Evolutionary conservation across 1,284 basidiomycete species (phyloP).

Genomic region (Rhodotorula sp.): DNA sequence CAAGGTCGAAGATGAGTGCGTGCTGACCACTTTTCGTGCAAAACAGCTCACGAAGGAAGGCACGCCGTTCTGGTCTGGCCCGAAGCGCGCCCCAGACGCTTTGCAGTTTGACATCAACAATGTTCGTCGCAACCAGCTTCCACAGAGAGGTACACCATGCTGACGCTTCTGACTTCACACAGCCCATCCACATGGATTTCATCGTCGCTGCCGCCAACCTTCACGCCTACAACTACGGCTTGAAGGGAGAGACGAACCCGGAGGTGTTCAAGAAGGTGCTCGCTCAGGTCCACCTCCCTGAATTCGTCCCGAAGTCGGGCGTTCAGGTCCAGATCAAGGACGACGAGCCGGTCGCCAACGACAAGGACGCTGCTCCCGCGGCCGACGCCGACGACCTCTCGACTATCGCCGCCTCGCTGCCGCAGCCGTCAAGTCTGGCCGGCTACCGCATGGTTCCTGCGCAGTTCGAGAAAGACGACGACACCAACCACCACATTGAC

Average conservation of each 20-base stretch:
- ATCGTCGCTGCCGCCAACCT: constrained; percentile 93
- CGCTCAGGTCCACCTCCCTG: constrained; percentile 82
- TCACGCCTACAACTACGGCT: constrained; percentile 96
- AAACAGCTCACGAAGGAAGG: constrained; percentile 44
- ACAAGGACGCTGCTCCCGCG: constrained; percentile 11
- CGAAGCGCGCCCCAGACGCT: constrained; percentile 95
- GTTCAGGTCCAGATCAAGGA: constrained; percentile 95
- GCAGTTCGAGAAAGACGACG: constrained; percentile 99
- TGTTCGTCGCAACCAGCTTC: constrained; percentile 56
- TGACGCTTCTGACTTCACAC: background rate
- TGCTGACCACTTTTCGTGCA: background rate
- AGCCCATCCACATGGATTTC: constrained; percentile 85
- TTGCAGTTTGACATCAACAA: constrained; percentile 81
- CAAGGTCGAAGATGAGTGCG: background rate
- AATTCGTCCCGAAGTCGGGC: constrained; percentile 87
- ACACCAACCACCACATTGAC: constrained; percentile 97
- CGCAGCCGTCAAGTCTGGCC: constrained; percentile 82
- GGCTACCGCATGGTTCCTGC: constrained; percentile 93
- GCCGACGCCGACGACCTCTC: constrained; percentile 58
- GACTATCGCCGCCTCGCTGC: constrained; percentile 65
- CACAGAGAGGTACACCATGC: background rate
- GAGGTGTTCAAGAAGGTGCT: constrained; percentile 79
- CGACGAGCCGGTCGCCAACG: constrained; percentile 66
- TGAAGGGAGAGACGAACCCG: constrained; percentile 83
- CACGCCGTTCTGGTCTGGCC: constrained; percentile 60